Base-by-base conservation (phyloP, 2,329 filamentous ascomycete genomes). In the Penicillium glabrum region DNA sequence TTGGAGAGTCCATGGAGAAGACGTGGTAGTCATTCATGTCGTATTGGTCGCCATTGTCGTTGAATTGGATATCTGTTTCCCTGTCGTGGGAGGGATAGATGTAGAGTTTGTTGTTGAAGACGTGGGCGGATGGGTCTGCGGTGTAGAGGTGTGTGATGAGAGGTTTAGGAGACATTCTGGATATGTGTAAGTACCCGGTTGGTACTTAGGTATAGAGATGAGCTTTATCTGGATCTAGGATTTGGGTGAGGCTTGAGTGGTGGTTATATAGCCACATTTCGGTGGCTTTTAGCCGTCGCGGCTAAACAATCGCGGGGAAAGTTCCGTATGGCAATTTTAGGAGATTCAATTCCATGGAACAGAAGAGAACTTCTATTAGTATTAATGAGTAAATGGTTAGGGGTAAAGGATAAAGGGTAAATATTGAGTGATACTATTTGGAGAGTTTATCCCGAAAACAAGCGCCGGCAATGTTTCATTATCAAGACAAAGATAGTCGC, bases 21-120 rank as follows among this genome's bases (percentile, higher is more conserved):
- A 93, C 89, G 74, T 92, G 89, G 80, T 93, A 93, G 78, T 93
- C 89, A 54, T 78, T 82, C 89, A 92, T 93, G 77, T 91, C 89
- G 72, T 91, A 92, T 72, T 92, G 89, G 76, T 91, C 89, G 69
- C 89, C 89, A 81, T 91, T 91, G 80, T 92, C 89, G 77, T 93
- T 92, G 80, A 89, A 87, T 56, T 83, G 56, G 72, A 91, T 89
- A 73, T 86, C 83, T 5, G 88, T 90, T 72, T 90, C 87, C 63
- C 88, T 84, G 75, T 93, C 89, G 76, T 93, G 89, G 23, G 89
- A 92, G 21, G 89, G 89, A 77, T 92, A 93, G 75, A 93, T 84
- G 79, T 91, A 93, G 58, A 93, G 76, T 62, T 82, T 86, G 72
- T 82, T 83, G 61, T 91, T 86, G 78, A 92, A 93, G 69, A 90